phyloP scores from a whole-genome alignment of 169 alveolate genomes.

The Plasmodium yoelii region DNA sequence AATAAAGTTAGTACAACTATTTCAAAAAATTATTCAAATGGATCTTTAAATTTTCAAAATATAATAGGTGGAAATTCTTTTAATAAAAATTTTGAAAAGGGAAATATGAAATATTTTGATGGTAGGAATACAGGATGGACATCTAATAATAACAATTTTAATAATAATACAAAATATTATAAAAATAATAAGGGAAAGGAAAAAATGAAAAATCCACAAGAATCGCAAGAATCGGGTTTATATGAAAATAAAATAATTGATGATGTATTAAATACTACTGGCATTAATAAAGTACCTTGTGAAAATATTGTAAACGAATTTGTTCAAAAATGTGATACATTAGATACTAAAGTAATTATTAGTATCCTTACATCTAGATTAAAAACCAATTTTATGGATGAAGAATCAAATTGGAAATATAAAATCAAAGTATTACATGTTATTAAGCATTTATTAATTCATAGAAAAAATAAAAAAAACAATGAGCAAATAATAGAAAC shows the following conservation, averaged over 20 bases:
- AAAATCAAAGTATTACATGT: slow-evolving; percentile 47
- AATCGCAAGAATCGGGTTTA: slow-evolving; percentile 31
- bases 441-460: slow-evolving; percentile 28
- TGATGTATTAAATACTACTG: slow-evolving; percentile 34
- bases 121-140: background rate
- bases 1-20: slow-evolving; percentile 65
- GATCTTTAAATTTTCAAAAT: slow-evolving; percentile 54
- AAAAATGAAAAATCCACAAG: slow-evolving; percentile 17
- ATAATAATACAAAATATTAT: background rate
- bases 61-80: slow-evolving; percentile 63
- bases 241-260: slow-evolving; percentile 59
- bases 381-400: slow-evolving; percentile 12
- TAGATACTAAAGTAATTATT: slow-evolving; percentile 61
- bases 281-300: slow-evolving; percentile 47
- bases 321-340: slow-evolving; percentile 54
- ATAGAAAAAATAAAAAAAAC: slow-evolving; percentile 25
- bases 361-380: slow-evolving; percentile 46
- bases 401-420: slow-evolving; percentile 58
- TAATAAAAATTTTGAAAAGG: slow-evolving; percentile 16
- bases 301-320: slow-evolving; percentile 55
- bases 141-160: background rate
- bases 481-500: slow-evolving; percentile 47
- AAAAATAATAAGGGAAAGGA: background rate
- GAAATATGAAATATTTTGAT: background rate
- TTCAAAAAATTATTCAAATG: slow-evolving; percentile 64